Evolutionary conservation across 2,329 filamentous ascomycete species (phyloP).

Genomic region (Aspergillus neoniger): DNA sequence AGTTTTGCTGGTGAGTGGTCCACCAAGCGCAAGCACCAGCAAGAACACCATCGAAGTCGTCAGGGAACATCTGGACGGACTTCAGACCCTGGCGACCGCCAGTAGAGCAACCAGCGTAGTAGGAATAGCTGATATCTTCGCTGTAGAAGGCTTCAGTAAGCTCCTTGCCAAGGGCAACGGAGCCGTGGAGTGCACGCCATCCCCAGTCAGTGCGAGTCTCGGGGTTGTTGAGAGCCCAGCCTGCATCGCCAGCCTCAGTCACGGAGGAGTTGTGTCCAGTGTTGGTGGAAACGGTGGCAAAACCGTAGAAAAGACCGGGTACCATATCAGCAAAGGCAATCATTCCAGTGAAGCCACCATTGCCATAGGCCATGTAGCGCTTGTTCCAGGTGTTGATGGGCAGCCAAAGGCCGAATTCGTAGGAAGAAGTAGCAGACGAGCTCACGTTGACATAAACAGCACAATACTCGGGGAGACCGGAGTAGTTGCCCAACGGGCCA

Average conservation of each 20-base stretch:
- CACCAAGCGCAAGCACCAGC: slow-evolving; percentile 56
- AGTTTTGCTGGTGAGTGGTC: slow-evolving; percentile 50
- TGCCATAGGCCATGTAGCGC: not conserved
- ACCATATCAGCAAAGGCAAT: not conserved
- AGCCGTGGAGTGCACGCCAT: slow-evolving; percentile 50
- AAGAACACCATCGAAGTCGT: slow-evolving; percentile 60
- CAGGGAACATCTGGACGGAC: slow-evolving; percentile 54
- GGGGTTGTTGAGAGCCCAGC: slow-evolving; percentile 31
- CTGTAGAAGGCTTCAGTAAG: slow-evolving; percentile 54
- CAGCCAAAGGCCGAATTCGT: not conserved
- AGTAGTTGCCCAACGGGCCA: not conserved
- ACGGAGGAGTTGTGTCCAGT: slow-evolving; percentile 47
- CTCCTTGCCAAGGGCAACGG: slow-evolving; percentile 51
- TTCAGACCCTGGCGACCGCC: slow-evolving; percentile 62
- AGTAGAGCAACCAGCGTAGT: slow-evolving; percentile 57
- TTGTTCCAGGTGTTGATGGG: slow-evolving; percentile 1
- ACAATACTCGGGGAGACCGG: not conserved
- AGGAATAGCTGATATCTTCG: slow-evolving; percentile 43
- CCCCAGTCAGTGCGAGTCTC: slow-evolving; percentile 42
- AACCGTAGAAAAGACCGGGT: slow-evolving; percentile 28
- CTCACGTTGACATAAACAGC: not conserved
- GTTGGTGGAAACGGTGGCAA: slow-evolving; percentile 48
- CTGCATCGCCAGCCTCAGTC: slow-evolving; percentile 12
- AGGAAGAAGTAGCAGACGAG: not conserved
- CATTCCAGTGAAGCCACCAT: not conserved